These are phyloP conservation scores for Neltuma alba DNA, from an alignment of 306 rosid genomes.

Conservation along the genomic window DNA sequence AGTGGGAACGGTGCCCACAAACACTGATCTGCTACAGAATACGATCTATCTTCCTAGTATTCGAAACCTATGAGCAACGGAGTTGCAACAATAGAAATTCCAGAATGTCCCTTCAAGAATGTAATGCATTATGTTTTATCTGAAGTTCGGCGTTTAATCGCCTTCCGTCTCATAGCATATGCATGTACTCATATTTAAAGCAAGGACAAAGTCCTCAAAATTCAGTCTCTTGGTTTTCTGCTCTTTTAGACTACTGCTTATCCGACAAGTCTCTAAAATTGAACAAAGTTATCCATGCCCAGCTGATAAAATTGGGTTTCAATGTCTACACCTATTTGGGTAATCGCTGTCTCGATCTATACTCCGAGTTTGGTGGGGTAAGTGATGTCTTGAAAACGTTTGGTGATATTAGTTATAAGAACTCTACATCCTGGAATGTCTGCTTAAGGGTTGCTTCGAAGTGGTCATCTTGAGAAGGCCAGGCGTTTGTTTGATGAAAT, in stretches of 20 bases:
- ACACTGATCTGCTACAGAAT: background rate
- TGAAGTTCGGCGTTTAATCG: background rate
- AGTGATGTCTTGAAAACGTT: constrained; percentile 58
- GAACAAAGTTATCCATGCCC: constrained; percentile 60
- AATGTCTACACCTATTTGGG: constrained; percentile 70
- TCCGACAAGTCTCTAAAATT: constrained; percentile 44
- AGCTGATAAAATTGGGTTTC: constrained; percentile 67
- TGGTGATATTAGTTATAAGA: constrained; percentile 59
- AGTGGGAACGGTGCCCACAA: background rate
- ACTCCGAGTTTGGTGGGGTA: constrained; percentile 52
- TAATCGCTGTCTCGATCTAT: constrained; percentile 64
- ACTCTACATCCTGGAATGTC: constrained; percentile 68
- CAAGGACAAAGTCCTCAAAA: constrained; percentile 42
- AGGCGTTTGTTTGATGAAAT: constrained; percentile 63
- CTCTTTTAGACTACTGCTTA: constrained; percentile 51
- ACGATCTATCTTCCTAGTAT: background rate
- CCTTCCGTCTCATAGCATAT: constrained; percentile 33
- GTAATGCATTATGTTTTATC: background rate
- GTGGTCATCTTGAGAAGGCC: constrained; percentile 53
- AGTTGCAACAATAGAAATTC: background rate
- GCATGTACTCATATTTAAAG: constrained; percentile 67
- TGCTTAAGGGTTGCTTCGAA: constrained; percentile 55
- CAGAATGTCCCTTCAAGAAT: background rate
- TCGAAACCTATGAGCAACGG: background rate
- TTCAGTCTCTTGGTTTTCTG: constrained; percentile 55